Percentiles rank a stretch among this genome's conserved stretches.
phyloP scores from a whole-genome alignment of 2,329 filamentous ascomycete species.

The Fusarium sp. region DNA sequence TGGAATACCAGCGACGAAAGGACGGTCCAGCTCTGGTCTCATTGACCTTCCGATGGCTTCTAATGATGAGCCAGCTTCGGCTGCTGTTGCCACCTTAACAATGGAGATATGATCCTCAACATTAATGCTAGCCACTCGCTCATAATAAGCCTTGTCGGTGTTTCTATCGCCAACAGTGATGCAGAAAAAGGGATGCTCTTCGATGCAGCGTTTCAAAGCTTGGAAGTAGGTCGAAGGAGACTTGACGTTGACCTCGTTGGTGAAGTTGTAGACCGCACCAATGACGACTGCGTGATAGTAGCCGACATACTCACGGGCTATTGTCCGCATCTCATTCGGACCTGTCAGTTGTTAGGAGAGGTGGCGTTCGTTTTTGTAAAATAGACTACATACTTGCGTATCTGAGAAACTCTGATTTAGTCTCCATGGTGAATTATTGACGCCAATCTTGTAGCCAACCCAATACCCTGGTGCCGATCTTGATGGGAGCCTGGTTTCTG shows the following conservation, averaged over 20 bases:
- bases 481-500: background rate
- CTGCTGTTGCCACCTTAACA: background rate
- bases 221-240: constrained; percentile 28
- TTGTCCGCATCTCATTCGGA: constrained; percentile 43
- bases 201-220: constrained; percentile 36
- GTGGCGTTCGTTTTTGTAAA: too few relatives aligned
- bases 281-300: constrained; percentile 44
- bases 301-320: constrained; percentile 41
- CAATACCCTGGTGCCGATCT: background rate
- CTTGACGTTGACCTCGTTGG: constrained; percentile 1
- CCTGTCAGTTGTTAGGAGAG: constrained; percentile 16
- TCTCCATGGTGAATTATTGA: constrained; percentile 18
- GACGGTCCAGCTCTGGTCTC: constrained; percentile 28
- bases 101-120: constrained; percentile 40
- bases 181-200: constrained; percentile 40
- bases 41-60: constrained; percentile 27
- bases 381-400: constrained; percentile 31
- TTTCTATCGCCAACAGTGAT: constrained; percentile 36
- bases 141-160: constrained; percentile 42
- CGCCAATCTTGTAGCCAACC: background rate
- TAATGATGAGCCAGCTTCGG: background rate
- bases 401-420: constrained; percentile 29
- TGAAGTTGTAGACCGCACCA: constrained; percentile 40
- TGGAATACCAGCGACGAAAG: constrained; percentile 34
- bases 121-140: constrained; percentile 35